phyloP scores from a whole-genome alignment of 129 eudicot species.

The Scalesia atractyloides region DNA sequence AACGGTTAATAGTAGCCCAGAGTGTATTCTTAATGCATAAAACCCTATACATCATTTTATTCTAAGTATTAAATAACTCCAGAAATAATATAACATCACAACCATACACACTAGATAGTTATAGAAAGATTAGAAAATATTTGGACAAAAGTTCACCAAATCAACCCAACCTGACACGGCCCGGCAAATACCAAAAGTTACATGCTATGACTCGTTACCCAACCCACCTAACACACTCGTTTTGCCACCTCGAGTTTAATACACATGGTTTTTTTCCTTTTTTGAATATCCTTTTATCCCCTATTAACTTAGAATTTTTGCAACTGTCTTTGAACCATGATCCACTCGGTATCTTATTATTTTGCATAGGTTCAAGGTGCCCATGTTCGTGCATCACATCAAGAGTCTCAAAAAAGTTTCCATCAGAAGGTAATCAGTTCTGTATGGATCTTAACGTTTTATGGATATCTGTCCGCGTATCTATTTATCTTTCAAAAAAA shows the following conservation, averaged over 20 bases:
- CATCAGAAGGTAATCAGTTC: conserved; percentile 66
- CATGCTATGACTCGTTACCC: neutral
- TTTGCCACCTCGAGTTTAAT: neutral
- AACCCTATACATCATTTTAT: neutral
- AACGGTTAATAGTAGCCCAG: neutral
- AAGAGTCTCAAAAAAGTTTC: conserved; percentile 60
- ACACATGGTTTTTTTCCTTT: neutral
- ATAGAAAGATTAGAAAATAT: neutral
- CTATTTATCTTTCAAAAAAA: neutral
- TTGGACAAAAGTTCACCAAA: neutral
- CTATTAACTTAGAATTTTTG: neutral
- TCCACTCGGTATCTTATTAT: neutral
- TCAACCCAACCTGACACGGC: neutral
- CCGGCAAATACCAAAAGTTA: too few relatives aligned
- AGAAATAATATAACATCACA: neutral
- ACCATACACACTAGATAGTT: neutral
- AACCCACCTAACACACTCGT: neutral
- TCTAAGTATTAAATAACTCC: neutral
- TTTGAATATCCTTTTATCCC: neutral
- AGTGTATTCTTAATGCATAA: neutral
- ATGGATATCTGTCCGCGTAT: neutral
- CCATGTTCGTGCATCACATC: conserved; percentile 68
- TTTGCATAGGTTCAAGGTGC: conserved; percentile 37
- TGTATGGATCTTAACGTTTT: neutral
- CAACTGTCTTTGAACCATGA: neutral